Evolutionary conservation across 495 filamentous ascomycete genomes (phyloP).

Genomic region (Hypoxylon intermedium): DNA sequence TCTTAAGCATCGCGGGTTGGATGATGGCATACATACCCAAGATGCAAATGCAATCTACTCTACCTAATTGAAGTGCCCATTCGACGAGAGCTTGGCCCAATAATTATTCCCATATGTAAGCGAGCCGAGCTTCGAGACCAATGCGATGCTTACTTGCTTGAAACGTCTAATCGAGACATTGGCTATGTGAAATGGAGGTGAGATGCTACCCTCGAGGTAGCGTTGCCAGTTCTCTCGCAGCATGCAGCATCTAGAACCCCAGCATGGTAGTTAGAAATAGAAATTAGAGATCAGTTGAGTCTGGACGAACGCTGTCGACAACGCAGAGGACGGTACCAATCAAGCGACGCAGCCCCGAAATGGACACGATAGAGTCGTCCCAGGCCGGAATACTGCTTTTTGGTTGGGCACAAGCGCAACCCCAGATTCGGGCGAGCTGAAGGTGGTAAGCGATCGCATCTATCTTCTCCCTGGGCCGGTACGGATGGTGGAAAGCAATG

Average conservation of each 20-base stretch:
- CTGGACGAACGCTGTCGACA: constrained; percentile 25
- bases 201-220: constrained; percentile 27
- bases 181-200: constrained; percentile 31
- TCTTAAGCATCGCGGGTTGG: constrained; percentile 19
- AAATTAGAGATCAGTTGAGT: constrained; percentile 36
- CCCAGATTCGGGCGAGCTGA: constrained; percentile 28
- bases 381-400: constrained; percentile 12
- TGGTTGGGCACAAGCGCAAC: constrained; percentile 35
- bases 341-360: constrained; percentile 10
- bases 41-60: too few relatives aligned
- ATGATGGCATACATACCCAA: constrained; percentile 36
- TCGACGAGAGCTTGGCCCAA: constrained; percentile 19
- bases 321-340: constrained; percentile 33
- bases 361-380: constrained; percentile 15
- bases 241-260: constrained; percentile 38
- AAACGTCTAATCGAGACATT: constrained; percentile 13
- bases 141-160: constrained; percentile 8
- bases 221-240: constrained; percentile 29
- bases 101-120: constrained; percentile 33
- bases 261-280: constrained; percentile 33
- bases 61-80: constrained; percentile 17
- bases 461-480: constrained; percentile 19
- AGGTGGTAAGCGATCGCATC: constrained; percentile 21
- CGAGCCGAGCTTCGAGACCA: constrained; percentile 15
- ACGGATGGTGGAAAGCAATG: constrained; percentile 24